Conservation (phyloP, 495 filamentous ascomycete genomes). For the Neurospora sp. region DNA sequence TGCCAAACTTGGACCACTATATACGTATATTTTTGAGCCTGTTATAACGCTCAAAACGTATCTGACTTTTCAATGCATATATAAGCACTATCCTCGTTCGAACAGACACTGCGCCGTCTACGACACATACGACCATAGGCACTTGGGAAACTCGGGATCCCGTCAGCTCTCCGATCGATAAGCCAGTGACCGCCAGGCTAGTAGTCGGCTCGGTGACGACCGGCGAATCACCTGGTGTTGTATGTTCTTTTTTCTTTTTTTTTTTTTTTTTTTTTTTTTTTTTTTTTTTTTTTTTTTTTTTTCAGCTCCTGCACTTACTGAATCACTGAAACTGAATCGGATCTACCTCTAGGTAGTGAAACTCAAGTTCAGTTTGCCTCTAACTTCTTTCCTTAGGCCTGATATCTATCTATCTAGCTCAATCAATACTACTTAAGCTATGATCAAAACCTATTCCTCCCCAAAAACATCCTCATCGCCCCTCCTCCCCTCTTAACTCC, state of each 20-base stretch:
- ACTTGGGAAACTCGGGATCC: constrained; percentile 35
- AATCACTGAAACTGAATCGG: neutral
- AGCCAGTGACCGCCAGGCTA: constrained; percentile 7
- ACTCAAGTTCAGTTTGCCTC: neutral
- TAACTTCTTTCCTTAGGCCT: neutral
- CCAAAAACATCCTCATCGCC: constrained; percentile 11
- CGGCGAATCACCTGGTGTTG: neutral
- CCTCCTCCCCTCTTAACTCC: neutral
- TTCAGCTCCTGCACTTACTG: neutral
- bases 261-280: neutral
- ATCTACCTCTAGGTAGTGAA: neutral
- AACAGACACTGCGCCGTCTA: neutral
- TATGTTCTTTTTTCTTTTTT: neutral
- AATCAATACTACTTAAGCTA: neutral
- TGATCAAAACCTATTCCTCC: neutral
- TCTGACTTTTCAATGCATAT: neutral
- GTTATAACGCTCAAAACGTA: neutral
- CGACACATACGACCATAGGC: neutral
- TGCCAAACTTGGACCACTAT: neutral
- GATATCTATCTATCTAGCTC: neutral
- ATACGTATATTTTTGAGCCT: neutral
- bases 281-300: neutral
- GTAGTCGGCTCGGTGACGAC: neutral
- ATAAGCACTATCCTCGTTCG: neutral
- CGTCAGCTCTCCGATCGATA: constrained; percentile 43